These are phyloP conservation scores for Chaetomium tenue DNA, from an alignment of 495 filamentous ascomycete species.

Conservation along the genomic window DNA sequence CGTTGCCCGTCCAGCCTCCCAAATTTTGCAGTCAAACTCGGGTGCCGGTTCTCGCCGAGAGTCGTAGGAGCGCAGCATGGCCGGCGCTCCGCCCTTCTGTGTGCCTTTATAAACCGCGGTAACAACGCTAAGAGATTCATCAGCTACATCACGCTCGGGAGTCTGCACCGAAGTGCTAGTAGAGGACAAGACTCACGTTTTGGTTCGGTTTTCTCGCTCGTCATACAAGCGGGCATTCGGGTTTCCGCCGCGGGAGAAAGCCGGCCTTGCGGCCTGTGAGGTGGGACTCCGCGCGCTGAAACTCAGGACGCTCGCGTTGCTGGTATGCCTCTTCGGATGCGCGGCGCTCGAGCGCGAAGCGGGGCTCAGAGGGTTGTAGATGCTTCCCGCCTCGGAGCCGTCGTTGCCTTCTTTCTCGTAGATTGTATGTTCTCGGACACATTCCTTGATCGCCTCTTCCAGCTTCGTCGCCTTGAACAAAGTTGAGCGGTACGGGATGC, in stretches of 20 bases:
- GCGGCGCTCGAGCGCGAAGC: slow-evolving; percentile 43
- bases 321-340: slow-evolving; percentile 48
- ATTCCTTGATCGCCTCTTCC: slow-evolving; percentile 89
- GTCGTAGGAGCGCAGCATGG: slow-evolving; percentile 86
- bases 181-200: slow-evolving; percentile 65
- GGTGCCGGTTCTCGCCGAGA: slow-evolving; percentile 86
- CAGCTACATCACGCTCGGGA: background rate
- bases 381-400: slow-evolving; percentile 30
- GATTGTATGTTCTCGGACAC: slow-evolving; percentile 81
- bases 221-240: slow-evolving; percentile 75
- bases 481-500: slow-evolving; percentile 89
- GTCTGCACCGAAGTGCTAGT: background rate
- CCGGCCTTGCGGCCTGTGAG: slow-evolving; percentile 36
- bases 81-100: slow-evolving; percentile 59
- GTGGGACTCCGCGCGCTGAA: slow-evolving; percentile 53
- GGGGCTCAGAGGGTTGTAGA: slow-evolving; percentile 35
- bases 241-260: slow-evolving; percentile 53
- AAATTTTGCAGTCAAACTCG: slow-evolving; percentile 87
- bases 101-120: slow-evolving; percentile 90
- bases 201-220: slow-evolving; percentile 77
- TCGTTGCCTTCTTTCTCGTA: slow-evolving; percentile 81
- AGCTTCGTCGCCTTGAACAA: slow-evolving; percentile 94
- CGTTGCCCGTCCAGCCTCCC: slow-evolving; percentile 95
- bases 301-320: slow-evolving; percentile 62
- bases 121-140: slow-evolving; percentile 61